A percentile compares a stretch with the other conserved stretches of the same genome.
Conservation (phyloP, 192 early-diverging fungal genomes). For the Coemansia sp. region DNA sequence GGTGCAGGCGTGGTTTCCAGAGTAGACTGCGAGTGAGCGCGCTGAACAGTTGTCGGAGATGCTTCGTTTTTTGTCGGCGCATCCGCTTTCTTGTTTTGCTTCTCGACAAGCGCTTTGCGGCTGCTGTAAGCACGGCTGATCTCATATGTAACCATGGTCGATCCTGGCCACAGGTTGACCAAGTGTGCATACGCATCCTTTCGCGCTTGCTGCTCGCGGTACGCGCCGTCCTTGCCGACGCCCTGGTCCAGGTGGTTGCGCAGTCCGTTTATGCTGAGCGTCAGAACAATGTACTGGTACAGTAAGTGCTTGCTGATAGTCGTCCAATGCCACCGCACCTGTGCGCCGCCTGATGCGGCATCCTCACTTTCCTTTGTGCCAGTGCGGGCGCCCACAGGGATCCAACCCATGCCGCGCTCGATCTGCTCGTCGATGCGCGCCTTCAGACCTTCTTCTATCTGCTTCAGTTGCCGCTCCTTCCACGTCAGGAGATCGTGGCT, state of each 20-base stretch:
- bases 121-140: slow-evolving; percentile 58
- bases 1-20: slow-evolving; percentile 9
- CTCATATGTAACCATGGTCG: slow-evolving; percentile 56
- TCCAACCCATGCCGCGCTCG: slow-evolving; percentile 50
- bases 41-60: neutral
- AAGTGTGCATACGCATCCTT: slow-evolving; percentile 56
- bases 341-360: slow-evolving; percentile 19
- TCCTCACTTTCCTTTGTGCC: slow-evolving; percentile 33
- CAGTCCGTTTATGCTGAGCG: slow-evolving; percentile 50
- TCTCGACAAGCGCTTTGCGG: slow-evolving; percentile 53
- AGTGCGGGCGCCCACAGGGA: slow-evolving; percentile 36
- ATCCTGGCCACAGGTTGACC: slow-evolving; percentile 50
- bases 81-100: slow-evolving; percentile 42
- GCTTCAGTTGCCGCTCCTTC: slow-evolving; percentile 55
- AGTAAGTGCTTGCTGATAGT: slow-evolving; percentile 55
- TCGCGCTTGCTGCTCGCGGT: slow-evolving; percentile 54
- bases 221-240: slow-evolving; percentile 33
- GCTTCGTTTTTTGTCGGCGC: neutral
- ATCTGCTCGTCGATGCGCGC: slow-evolving; percentile 52
- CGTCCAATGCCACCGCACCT: slow-evolving; percentile 58
- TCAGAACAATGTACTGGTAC: slow-evolving; percentile 55
- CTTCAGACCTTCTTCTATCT: slow-evolving; percentile 55
- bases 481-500: slow-evolving; percentile 47
- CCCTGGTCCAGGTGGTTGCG: slow-evolving; percentile 28
- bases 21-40: neutral